phyloP scores from a whole-genome alignment of 2,329 filamentous ascomycete species.

The Bipolaris zeicola region DNA sequence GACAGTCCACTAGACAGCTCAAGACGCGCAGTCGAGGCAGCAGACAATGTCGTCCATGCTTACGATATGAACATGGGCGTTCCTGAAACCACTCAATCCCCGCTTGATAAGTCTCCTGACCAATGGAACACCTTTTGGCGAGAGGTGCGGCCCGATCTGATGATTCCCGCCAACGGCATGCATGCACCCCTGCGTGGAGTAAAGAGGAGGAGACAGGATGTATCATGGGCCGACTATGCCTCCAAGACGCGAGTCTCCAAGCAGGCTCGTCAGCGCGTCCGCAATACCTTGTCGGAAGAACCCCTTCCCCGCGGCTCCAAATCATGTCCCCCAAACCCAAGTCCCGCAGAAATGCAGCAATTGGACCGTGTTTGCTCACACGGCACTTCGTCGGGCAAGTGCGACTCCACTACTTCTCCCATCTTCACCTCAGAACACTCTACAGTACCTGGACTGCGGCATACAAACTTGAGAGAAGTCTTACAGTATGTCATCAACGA shows the following conservation, averaged over 20 bases:
- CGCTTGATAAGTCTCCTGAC: constrained; percentile 40
- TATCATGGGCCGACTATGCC: constrained; percentile 32
- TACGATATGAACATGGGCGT: constrained; percentile 78
- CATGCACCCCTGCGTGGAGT: constrained; percentile 47
- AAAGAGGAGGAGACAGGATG: constrained; percentile 53
- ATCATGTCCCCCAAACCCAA: constrained; percentile 22
- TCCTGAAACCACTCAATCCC: constrained; percentile 64
- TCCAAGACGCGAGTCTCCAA: constrained; percentile 33
- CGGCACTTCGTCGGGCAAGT: constrained; percentile 25
- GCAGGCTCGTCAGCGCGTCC: constrained; percentile 33
- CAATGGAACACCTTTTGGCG: constrained; percentile 36
- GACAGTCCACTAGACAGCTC: constrained; percentile 63
- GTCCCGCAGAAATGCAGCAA: constrained; percentile 19
- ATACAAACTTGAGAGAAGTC: constrained; percentile 56
- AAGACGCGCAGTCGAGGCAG: constrained; percentile 72
- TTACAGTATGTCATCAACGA: constrained; percentile 60
- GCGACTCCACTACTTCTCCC: constrained; percentile 36
- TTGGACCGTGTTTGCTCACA: constrained; percentile 33
- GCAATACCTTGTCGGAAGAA: constrained; percentile 41
- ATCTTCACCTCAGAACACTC: constrained; percentile 48
- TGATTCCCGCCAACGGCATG: constrained; percentile 52
- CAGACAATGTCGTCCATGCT: constrained; percentile 76
- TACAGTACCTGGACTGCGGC: constrained; percentile 54
- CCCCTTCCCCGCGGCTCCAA: constrained; percentile 24
- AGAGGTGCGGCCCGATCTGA: constrained; percentile 51